Evolutionary conservation across 108 stramenopile species (phyloP), one percentile per base, ranked within the genome.

Genomic region (Skeletonema menzelii): DNA sequence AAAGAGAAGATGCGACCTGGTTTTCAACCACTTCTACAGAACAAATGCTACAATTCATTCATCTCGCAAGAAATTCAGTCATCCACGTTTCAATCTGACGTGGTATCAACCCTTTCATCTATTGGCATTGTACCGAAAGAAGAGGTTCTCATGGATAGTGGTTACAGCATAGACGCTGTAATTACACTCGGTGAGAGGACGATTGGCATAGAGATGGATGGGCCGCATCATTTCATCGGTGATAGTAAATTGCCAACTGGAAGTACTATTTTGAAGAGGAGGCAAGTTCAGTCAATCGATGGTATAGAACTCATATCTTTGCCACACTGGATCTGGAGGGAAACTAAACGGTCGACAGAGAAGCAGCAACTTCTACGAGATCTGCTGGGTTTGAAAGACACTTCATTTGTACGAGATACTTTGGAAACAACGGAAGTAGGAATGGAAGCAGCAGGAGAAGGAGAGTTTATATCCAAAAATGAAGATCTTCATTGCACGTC

Each of bases 41-140:
- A 80, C 26, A 57, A 69, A 35, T 75, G 79, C 37, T 42, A 63
- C 28, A 30, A 73, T 4, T 62, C 49, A 46, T 71, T 73, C 22
- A 56, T 5, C 20, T 40, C 27, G 0, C 15, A 28, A 68, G 11
- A 8, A 0, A 5, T 27, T 20, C 49, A 59, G 2, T 34, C 49
- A 0, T 73, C 72, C 4, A 19, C 6, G 27, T 42, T 73, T 0
- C 72, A 73, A 35, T 42, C 65, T 3, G 67, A 83, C 20, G 57
- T 59, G 2, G 24, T 40, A 20, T 6, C 1, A 3, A 13, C 20
- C 12, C 32, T 55, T 13, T 40, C 14, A 24, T 35, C 61, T 22
- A 72, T 72, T 22, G 27, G 47, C 27, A 46, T 72, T 4, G 27
- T 47, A 3, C 60, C 47, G 55, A 12, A 53, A 17, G 71, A 72